Percentiles rank a stretch among this genome's conserved stretches.
Evolutionary conservation across 768 basidiomycete genomes (phyloP).

Genomic region (Auriculariales sp.): DNA sequence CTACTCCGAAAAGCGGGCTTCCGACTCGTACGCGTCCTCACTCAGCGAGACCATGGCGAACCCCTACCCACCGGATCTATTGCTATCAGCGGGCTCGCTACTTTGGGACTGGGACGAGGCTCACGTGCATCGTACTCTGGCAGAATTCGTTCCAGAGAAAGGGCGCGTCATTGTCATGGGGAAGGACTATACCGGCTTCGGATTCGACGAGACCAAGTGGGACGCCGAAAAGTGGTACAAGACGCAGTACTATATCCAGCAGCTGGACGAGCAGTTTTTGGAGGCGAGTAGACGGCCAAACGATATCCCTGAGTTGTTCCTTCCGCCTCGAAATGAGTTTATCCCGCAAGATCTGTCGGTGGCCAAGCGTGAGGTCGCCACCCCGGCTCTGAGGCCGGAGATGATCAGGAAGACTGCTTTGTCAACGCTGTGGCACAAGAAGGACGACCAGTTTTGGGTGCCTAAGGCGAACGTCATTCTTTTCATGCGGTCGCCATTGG

Average conservation of each 20-base stretch:
- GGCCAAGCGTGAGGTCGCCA: slow-evolving; percentile 49
- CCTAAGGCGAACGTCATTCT: slow-evolving; percentile 74
- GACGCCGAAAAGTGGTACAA: slow-evolving; percentile 83
- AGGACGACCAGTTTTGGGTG: slow-evolving; percentile 93
- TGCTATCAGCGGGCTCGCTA: slow-evolving; percentile 57
- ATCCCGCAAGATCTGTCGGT: slow-evolving; percentile 80
- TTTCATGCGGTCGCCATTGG: slow-evolving; percentile 48
- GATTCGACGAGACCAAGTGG: slow-evolving; percentile 33
- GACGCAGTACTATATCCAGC: slow-evolving; percentile 70
- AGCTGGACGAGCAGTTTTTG: slow-evolving; percentile 48
- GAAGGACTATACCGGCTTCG: slow-evolving; percentile 43
- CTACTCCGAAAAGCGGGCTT: slow-evolving; percentile 71
- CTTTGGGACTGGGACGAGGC: slow-evolving; percentile 60
- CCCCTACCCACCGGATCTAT: slow-evolving; percentile 66
- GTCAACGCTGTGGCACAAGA: slow-evolving; percentile 87
- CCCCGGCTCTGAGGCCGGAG: slow-evolving; percentile 38
- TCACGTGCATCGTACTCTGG: slow-evolving; percentile 48
- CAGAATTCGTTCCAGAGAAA: slow-evolving; percentile 39
- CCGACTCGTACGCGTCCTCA: slow-evolving; percentile 66
- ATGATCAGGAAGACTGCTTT: slow-evolving; percentile 58
- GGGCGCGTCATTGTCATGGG: slow-evolving; percentile 68
- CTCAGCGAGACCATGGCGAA: slow-evolving; percentile 62
- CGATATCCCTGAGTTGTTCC: slow-evolving; percentile 48
- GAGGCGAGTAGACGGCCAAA: slow-evolving; percentile 38
- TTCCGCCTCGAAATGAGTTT: slow-evolving; percentile 82